Evolutionary conservation across 2,329 filamentous ascomycete species (phyloP).

Genomic region (Curvularia hawaiiensis): DNA sequence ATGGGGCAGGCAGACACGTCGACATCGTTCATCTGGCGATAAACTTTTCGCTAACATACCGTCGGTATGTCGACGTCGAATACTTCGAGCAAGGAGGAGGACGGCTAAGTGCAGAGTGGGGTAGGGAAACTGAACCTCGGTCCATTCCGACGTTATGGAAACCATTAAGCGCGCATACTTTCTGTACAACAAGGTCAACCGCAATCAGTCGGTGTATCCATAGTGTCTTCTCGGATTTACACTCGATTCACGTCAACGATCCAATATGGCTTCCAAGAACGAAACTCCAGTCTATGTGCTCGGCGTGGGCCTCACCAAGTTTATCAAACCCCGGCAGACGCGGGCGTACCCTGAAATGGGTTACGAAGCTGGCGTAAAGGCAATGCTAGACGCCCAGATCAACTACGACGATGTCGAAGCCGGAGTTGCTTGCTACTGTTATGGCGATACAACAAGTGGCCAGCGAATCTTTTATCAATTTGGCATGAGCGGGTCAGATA

Average conservation of each 20-base stretch:
- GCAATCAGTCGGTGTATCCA: not conserved
- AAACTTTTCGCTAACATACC: not conserved
- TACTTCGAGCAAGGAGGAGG: not conserved
- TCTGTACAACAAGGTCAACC: not conserved
- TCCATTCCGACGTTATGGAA: slow-evolving; percentile 2
- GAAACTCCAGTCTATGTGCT: slow-evolving; percentile 74
- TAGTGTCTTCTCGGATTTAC: too few relatives aligned
- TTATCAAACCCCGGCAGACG: slow-evolving; percentile 93
- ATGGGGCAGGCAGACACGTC: not conserved
- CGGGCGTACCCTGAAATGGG: slow-evolving; percentile 93
- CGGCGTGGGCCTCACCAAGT: slow-evolving; percentile 97
- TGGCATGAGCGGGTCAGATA: slow-evolving; percentile 72
- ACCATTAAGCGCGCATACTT: not conserved
- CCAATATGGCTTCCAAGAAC: slow-evolving; percentile 35
- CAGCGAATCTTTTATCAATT: slow-evolving; percentile 98
- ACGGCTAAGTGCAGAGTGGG: slow-evolving; percentile 10
- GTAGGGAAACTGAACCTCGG: slow-evolving; percentile 21
- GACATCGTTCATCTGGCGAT: not conserved
- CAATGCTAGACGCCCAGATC: slow-evolving; percentile 80
- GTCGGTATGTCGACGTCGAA: not conserved
- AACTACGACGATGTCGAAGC: slow-evolving; percentile 96
- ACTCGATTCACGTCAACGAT: not conserved
- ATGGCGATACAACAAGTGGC: slow-evolving; percentile 91
- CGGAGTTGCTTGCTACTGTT: slow-evolving; percentile 93
- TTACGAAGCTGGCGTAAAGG: slow-evolving; percentile 88